Evolutionary conservation across 345 rosid species (phyloP), one percentile per base, ranked within the genome.

Genomic region (Chamaenerion angustifolium): DNA sequence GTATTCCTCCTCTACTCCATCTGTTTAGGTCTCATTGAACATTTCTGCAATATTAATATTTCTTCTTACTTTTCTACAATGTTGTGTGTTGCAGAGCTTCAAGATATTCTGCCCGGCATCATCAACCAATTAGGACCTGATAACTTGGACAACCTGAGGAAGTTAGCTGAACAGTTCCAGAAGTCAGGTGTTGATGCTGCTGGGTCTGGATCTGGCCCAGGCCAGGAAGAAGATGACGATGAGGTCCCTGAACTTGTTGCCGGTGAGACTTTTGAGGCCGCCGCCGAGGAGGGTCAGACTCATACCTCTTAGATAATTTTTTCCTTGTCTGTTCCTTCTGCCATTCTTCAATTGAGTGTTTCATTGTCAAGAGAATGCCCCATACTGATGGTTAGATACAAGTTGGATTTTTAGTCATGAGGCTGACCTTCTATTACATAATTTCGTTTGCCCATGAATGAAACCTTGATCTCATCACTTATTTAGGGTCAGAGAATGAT

Each of bases 141-240:
- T 68, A 86, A 79, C 73, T 76, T 86, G 81, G 95, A 90, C 62
- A 86, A 81, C 65, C 62, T 90, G 52, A 86, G 78, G 84, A 90
- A 83, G 74, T 60, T 90, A 66, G 98, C 95, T 0, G 98, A 86
- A 73, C 94, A 90, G 72, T 69, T 83, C 68, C 84, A 83, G 78
- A 90, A 69, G 72, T 85, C 82, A 62, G 64, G 37, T 31, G 37
- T 82, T 3, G 73, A 67, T 51, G 69, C 64, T 4, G 83, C 71
- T 31, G 63, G 60, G 1, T 62, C 68, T 8, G 58, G 80, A 1
- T 59, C 74, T 1, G 42, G 64, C 18, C 56, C 58, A 0, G 74
- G 66, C 37, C 85, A 78, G 53, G 88, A 88, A 2, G 96, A 88
- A 0, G 94, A 83, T 0, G 94, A 86, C 25, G 82, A 81, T 7